phyloP scores from a whole-genome alignment of 371 early-diverging fungal species.

The Blakeslea trispora region DNA sequence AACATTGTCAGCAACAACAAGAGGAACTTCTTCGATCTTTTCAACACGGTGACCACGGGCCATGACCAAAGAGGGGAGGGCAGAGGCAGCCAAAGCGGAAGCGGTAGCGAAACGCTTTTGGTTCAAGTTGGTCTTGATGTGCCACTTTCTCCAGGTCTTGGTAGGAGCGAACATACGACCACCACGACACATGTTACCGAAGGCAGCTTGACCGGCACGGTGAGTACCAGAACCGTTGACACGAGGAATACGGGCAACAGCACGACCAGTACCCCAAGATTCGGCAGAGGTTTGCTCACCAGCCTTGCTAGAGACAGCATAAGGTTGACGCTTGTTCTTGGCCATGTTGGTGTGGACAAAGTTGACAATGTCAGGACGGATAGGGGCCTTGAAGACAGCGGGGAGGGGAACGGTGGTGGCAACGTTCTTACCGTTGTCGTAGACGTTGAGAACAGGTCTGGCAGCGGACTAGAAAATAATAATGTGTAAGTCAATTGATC shows the following conservation, averaged over 20 bases:
- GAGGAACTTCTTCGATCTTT: slow-evolving; percentile 95
- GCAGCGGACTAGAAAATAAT: slow-evolving; percentile 45
- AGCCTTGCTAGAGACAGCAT: slow-evolving; percentile 89
- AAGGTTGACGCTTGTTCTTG: slow-evolving; percentile 37
- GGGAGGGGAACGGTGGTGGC: slow-evolving; percentile 87
- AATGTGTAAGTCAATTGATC: too few species aligned
- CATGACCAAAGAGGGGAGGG: slow-evolving; percentile 94
- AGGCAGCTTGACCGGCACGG: slow-evolving; percentile 99
- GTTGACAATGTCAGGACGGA: slow-evolving; percentile 97
- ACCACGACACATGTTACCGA: slow-evolving; percentile 51
- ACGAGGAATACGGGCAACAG: slow-evolving; percentile 99
- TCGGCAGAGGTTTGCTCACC: slow-evolving; percentile 99
- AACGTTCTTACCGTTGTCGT: slow-evolving; percentile 74
- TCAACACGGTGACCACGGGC: slow-evolving; percentile 99
- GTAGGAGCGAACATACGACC: slow-evolving; percentile 99
- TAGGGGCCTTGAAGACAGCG: slow-evolving; percentile 96
- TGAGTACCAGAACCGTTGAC: slow-evolving; percentile 98
- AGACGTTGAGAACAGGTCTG: slow-evolving; percentile 93
- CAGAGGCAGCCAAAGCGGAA: slow-evolving; percentile 99
- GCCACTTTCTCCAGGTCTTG: slow-evolving; percentile 99
- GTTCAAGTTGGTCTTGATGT: slow-evolving; percentile 98
- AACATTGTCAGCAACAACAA: slow-evolving; percentile 88
- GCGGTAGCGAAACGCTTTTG: slow-evolving; percentile 98
- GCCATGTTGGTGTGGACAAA: slow-evolving; percentile 95
- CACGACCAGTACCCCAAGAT: slow-evolving; percentile 99